Base-by-base conservation (phyloP, 768 basidiomycete genomes). In the Leccinum subgranulosum region DNA sequence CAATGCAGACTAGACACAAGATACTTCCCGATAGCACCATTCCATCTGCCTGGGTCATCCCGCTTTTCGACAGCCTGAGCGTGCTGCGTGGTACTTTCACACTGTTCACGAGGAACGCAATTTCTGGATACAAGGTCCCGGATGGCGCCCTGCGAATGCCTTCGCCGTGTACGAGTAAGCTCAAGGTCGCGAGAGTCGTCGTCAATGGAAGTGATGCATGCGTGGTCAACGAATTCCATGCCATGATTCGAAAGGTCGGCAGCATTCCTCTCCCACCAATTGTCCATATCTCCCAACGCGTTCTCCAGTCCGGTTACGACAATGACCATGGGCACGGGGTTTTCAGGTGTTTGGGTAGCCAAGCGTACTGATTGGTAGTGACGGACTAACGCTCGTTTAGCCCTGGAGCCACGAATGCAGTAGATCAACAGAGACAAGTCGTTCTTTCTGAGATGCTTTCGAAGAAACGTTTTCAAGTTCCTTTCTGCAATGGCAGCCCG, bases 231-330 rank as follows among this genome's bases (percentile, higher is more conserved):
- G 21, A 75, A 74, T 8, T 52, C 47, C 74, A 74, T 68, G 39
- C 58, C 60, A 45, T 59, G 33, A 15, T 33, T 27, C 15, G 57
- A 53, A 15, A 74, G 67, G 2, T 60, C 61, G 4, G 29, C 25
- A 4, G 41, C 56, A 6, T 74, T 76, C 36, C 51, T 62, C n/a
- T 34, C 23, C 75, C 75, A 74, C 73, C 75, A 74, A 9, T 29
- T 19, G 47, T 76, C 73, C 75, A 75, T 76, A 11, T 64, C 63
- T 47, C 48, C 65, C 23, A 60, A 57, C 28, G 71, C 56, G 21
- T 74, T 64, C 55, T 77, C 79, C 29, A 79, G 68, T 28, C 73
- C 75, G 2, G 76, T 79, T 6, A 77, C 68, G n/a, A 74, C 72
- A 17, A 78, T 58, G 12, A 71, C 68, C 49, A 76, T 71, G 1